phyloP scores from a whole-genome alignment of 2,329 filamentous ascomycete genomes.

The Emmonsia crescens region DNA sequence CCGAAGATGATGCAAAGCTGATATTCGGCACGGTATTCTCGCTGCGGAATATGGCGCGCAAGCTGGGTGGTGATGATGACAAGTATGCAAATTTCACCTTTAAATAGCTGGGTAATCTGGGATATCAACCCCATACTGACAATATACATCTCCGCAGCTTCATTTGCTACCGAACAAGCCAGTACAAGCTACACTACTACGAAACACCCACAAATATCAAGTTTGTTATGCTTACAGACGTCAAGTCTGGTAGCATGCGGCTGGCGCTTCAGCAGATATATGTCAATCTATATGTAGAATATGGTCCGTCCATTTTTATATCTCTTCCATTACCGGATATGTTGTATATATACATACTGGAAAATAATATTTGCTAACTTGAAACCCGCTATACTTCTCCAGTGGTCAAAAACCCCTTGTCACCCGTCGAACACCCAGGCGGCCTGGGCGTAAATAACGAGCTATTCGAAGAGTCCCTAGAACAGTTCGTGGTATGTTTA shows the following conservation, averaged over 20 bases:
- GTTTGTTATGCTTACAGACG: constrained; percentile 93
- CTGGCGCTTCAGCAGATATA: constrained; percentile 97
- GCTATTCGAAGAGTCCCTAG: constrained; percentile 49
- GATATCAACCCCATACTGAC: not conserved
- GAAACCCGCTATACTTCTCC: not conserved
- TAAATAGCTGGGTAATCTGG: not conserved
- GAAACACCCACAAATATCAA: constrained; percentile 93
- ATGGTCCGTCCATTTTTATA: constrained; percentile 44
- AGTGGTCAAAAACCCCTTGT: constrained; percentile 55
- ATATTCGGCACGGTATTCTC: constrained; percentile 97
- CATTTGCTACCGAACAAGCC: constrained; percentile 80
- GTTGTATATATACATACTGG: not conserved
- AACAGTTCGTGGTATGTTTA: constrained; percentile 39
- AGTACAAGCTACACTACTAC: constrained; percentile 99
- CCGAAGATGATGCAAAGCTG: constrained; percentile 83
- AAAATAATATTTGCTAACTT: not conserved
- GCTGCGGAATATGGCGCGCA: constrained; percentile 89
- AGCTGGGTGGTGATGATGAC: constrained; percentile 87
- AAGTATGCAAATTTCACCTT: constrained; percentile 32
- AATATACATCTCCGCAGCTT: constrained; percentile 46
- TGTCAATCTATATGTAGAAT: constrained; percentile 96
- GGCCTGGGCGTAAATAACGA: constrained; percentile 55
- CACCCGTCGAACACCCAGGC: constrained; percentile 50
- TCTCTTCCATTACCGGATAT: not conserved
- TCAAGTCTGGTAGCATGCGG: constrained; percentile 76